A percentile compares a stretch with the other conserved stretches of the same genome.
Conservation (phyloP, 1,284 basidiomycete species). For the Sporisorium iseilematis-ciliati region DNA sequence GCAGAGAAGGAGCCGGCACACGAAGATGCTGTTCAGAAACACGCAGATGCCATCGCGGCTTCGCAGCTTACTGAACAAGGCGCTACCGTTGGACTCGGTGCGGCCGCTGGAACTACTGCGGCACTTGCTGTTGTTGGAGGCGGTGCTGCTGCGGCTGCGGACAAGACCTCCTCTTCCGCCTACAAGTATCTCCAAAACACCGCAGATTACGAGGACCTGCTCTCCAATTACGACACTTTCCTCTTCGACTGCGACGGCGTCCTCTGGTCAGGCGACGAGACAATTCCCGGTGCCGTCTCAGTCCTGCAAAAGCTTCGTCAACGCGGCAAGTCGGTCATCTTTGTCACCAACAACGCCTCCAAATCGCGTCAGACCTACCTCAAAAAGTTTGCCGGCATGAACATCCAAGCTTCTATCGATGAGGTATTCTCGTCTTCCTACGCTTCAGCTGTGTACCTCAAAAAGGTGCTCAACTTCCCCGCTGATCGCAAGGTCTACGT, state of each 20-base stretch:
- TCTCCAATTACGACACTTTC: conserved; percentile 65
- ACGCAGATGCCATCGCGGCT: conserved; percentile 40
- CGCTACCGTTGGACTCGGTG: conserved; percentile 26
- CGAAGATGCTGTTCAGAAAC: conserved; percentile 19
- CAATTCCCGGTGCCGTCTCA: conserved; percentile 70
- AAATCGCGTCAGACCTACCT: conserved; percentile 89
- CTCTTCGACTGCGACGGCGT: conserved; percentile 88
- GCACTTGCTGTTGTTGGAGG: conserved; percentile 23
- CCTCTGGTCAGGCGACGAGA: conserved; percentile 80
- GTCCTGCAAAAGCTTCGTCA: conserved; percentile 64
- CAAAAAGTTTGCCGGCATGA: conserved; percentile 88
- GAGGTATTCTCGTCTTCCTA: conserved; percentile 97
- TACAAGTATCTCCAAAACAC: conserved; percentile 52
- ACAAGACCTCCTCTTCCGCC: conserved; percentile 2
- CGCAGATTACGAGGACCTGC: conserved; percentile 50
- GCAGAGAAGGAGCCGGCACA: neutral
- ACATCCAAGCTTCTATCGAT: conserved; percentile 81
- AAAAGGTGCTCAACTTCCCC: conserved; percentile 86
- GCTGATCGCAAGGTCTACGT: conserved; percentile 95
- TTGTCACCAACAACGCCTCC: conserved; percentile 98
- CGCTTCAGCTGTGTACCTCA: conserved; percentile 91
- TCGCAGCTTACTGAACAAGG: conserved; percentile 25
- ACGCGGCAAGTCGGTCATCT: conserved; percentile 86
- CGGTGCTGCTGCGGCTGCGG: conserved; percentile 13
- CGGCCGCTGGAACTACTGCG: conserved; percentile 27